A percentile compares a stretch with the other conserved stretches of the same genome.
Evolutionary conservation across 2,329 filamentous ascomycete species (phyloP).

Genomic region (Aurifilum marmelostoma): DNA sequence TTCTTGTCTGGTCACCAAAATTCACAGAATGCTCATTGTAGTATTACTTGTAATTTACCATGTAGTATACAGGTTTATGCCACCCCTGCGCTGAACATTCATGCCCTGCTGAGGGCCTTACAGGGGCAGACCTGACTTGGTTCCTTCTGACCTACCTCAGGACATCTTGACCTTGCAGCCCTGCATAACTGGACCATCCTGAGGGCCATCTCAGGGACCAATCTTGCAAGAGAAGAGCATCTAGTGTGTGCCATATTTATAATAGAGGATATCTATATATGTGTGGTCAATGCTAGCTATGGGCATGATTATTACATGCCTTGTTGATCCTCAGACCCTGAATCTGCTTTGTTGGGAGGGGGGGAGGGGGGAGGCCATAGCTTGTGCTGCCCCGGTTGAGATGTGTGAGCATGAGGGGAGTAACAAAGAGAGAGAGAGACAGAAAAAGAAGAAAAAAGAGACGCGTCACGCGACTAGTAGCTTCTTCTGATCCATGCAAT

Average conservation of each 20-base stretch:
- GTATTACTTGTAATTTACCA: not conserved
- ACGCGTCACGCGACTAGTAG: not conserved
- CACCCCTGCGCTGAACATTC: not conserved
- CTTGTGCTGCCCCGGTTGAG: too few relatives aligned
- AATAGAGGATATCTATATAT: not conserved
- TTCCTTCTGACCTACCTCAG: not conserved
- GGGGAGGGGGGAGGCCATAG: too few relatives aligned
- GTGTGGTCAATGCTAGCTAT: not conserved
- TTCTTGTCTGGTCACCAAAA: not conserved
- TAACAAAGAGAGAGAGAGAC: not conserved
- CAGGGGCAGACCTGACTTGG: not conserved
- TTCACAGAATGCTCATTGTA: not conserved
- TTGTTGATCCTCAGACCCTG: not conserved
- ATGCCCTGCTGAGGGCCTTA: not conserved
- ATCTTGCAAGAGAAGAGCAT: not conserved
- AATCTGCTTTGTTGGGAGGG: not conserved
- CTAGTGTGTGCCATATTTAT: not conserved
- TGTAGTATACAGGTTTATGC: too few relatives aligned
- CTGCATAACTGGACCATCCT: not conserved
- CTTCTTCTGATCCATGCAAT: not conserved
- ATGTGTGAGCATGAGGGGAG: not conserved
- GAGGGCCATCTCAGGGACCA: not conserved
- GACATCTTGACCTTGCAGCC: not conserved
- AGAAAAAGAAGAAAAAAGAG: not conserved
- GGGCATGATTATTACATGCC: not conserved